A percentile compares a stretch with the other conserved stretches of the same genome.
These are phyloP conservation scores for Penicillium sp. DNA, from an alignment of 2,329 filamentous ascomycete species.

Conservation along the genomic window DNA sequence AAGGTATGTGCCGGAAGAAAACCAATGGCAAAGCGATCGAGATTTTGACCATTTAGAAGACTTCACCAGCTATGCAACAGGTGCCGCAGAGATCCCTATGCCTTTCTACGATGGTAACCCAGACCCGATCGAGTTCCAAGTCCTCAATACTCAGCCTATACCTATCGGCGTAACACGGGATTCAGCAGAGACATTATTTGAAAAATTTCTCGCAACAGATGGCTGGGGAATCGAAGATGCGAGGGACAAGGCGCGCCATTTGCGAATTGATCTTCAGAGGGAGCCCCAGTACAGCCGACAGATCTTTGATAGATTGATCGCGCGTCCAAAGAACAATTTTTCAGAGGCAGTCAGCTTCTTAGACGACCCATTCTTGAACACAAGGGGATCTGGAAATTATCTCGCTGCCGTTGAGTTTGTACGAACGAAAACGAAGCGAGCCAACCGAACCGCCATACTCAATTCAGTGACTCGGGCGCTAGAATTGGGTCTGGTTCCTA, in stretches of 20 bases:
- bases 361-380: constrained; percentile 35
- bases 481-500: constrained; percentile 32
- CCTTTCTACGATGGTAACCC: constrained; percentile 21
- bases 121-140: constrained; percentile 9
- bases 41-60: constrained; percentile 11
- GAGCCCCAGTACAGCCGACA: constrained; percentile 33
- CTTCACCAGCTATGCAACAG: constrained; percentile 16
- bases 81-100: constrained; percentile 13
- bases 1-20: constrained; percentile 21
- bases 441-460: constrained; percentile 21
- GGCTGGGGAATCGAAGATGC: constrained; percentile 26
- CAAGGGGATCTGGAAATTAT: constrained; percentile 34
- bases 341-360: constrained; percentile 30
- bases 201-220: constrained; percentile 15
- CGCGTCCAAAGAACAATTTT: constrained; percentile 10
- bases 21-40: no score
- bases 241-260: constrained; percentile 22
- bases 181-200: constrained; percentile 3
- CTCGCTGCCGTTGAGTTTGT: constrained; percentile 25
- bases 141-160: constrained; percentile 1
- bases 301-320: constrained; percentile 32
- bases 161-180: not conserved
- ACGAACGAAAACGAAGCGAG: constrained; percentile 13
- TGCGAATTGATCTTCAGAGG: constrained; percentile 31
- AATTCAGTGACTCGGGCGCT: constrained; percentile 27